Conservation (phyloP, 2,329 filamentous ascomycete species). For the Alternaria gaisen region DNA sequence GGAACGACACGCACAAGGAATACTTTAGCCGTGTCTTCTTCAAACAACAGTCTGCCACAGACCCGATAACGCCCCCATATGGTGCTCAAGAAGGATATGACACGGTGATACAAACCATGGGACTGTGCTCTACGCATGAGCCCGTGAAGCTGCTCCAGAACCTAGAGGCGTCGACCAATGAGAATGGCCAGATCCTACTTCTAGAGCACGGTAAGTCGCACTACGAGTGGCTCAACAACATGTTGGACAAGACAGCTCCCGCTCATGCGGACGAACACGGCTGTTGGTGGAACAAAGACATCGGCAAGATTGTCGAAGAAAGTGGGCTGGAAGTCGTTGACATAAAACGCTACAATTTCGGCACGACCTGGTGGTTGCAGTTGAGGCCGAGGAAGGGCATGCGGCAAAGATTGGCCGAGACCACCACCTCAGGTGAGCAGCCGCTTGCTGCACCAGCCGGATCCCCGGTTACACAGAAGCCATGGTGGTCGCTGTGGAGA, state of each 20-base stretch:
- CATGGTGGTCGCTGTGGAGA: conserved; percentile 49
- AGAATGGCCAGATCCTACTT: conserved; percentile 56
- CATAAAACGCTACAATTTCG: conserved; percentile 57
- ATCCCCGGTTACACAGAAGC: conserved; percentile 34
- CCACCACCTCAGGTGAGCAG: conserved; percentile 20
- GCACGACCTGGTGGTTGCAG: conserved; percentile 61
- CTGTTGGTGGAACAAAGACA: conserved; percentile 64
- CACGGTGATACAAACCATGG: conserved; percentile 62
- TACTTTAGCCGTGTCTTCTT: conserved; percentile 53
- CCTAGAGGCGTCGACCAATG: conserved; percentile 54
- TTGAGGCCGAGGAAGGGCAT: conserved; percentile 53
- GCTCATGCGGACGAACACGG: conserved; percentile 60
- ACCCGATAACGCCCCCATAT: conserved; percentile 55
- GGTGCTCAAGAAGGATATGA: conserved; percentile 55
- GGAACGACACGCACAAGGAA: conserved; percentile 53
- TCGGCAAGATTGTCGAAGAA: conserved; percentile 58
- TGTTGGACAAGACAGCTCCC: conserved; percentile 57
- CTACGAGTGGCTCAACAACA: conserved; percentile 58
- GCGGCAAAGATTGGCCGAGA: conserved; percentile 27
- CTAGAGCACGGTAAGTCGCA: conserved; percentile 61
- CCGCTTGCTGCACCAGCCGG: conserved; percentile 25
- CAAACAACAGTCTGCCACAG: conserved; percentile 56
- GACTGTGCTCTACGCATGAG: conserved; percentile 59
- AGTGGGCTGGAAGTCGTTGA: conserved; percentile 58
- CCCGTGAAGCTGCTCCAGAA: conserved; percentile 57